Evolutionary conservation across 2,329 filamentous ascomycete species (phyloP).

Genomic region (Paraconiothyrium brasiliense): DNA sequence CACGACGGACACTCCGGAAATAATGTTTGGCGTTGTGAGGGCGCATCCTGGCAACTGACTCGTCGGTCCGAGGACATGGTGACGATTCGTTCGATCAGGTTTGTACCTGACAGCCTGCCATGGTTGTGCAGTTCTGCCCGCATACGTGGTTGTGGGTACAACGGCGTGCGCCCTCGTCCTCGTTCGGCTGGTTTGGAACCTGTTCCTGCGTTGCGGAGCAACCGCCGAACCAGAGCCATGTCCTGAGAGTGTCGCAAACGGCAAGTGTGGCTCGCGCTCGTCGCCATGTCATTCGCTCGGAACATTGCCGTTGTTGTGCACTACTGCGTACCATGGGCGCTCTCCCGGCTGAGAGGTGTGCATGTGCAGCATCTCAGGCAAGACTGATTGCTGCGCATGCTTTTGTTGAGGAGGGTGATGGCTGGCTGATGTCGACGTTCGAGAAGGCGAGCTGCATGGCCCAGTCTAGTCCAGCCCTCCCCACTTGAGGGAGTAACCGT

Average conservation of each 20-base stretch:
- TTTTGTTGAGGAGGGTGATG: constrained; percentile 6
- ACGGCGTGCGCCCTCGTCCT: background rate
- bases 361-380: background rate
- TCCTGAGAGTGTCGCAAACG: background rate
- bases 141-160: background rate
- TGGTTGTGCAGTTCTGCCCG: background rate
- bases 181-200: background rate
- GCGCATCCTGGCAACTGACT: background rate
- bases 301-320: background rate
- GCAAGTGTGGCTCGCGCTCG: background rate
- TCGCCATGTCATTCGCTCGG: background rate
- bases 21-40: background rate
- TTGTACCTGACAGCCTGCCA: background rate
- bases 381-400: background rate
- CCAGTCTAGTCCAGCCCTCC: constrained; percentile 8
- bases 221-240: background rate
- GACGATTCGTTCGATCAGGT: background rate
- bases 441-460: background rate
- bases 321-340: background rate
- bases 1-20: constrained; percentile 1
- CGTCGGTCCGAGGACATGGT: background rate
- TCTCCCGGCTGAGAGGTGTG: background rate
- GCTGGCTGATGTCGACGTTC: background rate
- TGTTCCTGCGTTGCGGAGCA: constrained; percentile 6
- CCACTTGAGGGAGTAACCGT: constrained; percentile 12